Base-by-base conservation (phyloP, 2,329 filamentous ascomycete genomes). In the Aspergillus phoenicis region DNA sequence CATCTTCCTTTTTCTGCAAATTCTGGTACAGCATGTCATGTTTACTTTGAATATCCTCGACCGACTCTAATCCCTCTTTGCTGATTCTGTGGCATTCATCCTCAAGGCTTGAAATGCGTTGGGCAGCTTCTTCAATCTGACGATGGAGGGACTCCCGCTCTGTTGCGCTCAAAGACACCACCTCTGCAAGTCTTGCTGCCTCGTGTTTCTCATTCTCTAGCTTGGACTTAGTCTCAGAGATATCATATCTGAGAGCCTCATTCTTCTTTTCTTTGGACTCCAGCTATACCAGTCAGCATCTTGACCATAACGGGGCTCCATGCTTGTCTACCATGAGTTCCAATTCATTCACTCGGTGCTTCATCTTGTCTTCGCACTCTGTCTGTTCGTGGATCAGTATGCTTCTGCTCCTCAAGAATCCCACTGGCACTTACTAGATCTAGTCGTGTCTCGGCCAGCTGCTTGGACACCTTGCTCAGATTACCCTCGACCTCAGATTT, bases 1-100 rank as follows among this genome's bases (percentile, higher is more conserved):
- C 72, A 60, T 78, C 70, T 8, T 72, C 71, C 22, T 74, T 75
- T 53, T 30, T n/a, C 24, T 63, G 45, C 11, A 61, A 51, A 2
- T 67, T 59, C 1, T 47, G 22, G 33, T 67, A 62, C 13, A 70
- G 52, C 6, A 41, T 38, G 17, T 65, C 58, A 5, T 67, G 51
- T 30, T 63, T 68, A 7, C 49, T 55, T 51, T 68, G 55, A 11
- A 63, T 30, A 8, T 63, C 57, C n/a, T 66, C 52, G 6, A 33
- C 28, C 6, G 41, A 41, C 38, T 60, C 45, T 20, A 43, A 38
- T 5, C 22, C 41, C 3, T 63, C 62, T 15, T 65, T 62, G 13
- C 56, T 54, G 4, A 38, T 41, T 20, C 52, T 57, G 5, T 51
- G 22, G 2, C 66, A 33, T 11, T 65, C 61, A 2, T 59, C 54